Evolutionary conservation across 225 moss, liverwort and hornwort genomes (phyloP).

Genomic region (Rhytidiadelphus loreus): DNA sequence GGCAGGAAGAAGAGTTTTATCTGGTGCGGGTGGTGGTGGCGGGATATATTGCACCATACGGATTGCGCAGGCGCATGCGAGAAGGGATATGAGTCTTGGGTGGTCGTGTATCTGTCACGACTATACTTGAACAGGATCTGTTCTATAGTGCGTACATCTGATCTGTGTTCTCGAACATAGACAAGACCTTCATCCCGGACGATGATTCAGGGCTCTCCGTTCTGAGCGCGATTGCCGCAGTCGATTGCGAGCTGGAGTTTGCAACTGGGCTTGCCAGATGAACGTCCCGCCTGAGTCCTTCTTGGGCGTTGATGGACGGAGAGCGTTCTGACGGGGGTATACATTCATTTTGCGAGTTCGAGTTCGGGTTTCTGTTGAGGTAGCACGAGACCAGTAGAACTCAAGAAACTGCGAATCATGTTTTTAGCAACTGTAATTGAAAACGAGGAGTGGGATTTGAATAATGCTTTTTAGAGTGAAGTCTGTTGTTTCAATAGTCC

Average conservation of each 20-base stretch:
- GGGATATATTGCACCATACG: not conserved
- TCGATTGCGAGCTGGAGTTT: not conserved
- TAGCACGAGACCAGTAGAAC: no score
- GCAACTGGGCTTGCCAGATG: not conserved
- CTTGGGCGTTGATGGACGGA: not conserved
- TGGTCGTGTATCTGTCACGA: accelerated
- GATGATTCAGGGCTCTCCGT: not conserved
- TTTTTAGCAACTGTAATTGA: no score
- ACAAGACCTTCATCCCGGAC: not conserved
- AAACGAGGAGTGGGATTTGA: no score
- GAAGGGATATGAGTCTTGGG: not conserved
- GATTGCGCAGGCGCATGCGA: not conserved
- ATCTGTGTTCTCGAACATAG: not conserved
- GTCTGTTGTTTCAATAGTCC: no score
- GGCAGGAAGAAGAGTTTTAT: not conserved
- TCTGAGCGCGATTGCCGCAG: not conserved
- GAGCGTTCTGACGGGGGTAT: not conserved
- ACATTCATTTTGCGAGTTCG: no score
- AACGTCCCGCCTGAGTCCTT: not conserved
- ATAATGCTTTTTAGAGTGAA: no score
- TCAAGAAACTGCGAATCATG: no score
- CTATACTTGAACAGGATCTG: not conserved
- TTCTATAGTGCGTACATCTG: not conserved
- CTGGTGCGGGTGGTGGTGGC: not conserved
- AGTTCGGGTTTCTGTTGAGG: no score